These are phyloP conservation scores for Chionographis japonica DNA, from an alignment of 106 monocot genomes.

Conservation along the genomic window DNA sequence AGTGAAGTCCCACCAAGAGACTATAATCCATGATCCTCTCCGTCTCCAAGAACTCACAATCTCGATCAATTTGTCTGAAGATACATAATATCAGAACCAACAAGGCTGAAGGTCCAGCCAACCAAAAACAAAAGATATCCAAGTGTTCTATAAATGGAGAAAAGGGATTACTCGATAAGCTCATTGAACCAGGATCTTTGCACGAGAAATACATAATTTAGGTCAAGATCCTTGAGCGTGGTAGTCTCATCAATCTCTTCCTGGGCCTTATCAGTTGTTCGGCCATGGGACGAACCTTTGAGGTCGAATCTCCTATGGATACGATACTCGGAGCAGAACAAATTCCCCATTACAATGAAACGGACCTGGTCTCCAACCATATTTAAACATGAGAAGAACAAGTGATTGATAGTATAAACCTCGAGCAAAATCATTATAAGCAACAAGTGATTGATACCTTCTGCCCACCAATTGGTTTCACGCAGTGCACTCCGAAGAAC, in stretches of 20 bases:
- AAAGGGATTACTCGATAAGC: slow-evolving; percentile 31
- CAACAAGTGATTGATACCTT: slow-evolving; percentile 29
- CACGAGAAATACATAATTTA: slow-evolving; percentile 57
- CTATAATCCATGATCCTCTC: slow-evolving; percentile 63
- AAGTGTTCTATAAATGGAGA: not conserved
- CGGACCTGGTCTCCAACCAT: slow-evolving; percentile 41
- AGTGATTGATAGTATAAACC: not conserved
- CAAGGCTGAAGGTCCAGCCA: not conserved
- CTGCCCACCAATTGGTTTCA: slow-evolving; percentile 84
- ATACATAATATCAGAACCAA: not conserved
- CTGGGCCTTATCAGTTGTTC: slow-evolving; percentile 48
- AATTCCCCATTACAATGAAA: slow-evolving; percentile 66
- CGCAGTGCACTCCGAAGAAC: slow-evolving; percentile 92
- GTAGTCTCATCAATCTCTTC: slow-evolving; percentile 62
- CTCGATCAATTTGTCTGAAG: slow-evolving; percentile 42
- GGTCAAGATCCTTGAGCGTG: slow-evolving; percentile 74
- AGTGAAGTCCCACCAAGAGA: slow-evolving; percentile 51
- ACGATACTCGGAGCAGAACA: slow-evolving; percentile 61
- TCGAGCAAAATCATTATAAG: not conserved
- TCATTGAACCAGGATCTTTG: slow-evolving; percentile 32
- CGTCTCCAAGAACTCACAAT: slow-evolving; percentile 52
- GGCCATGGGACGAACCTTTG: slow-evolving; percentile 71
- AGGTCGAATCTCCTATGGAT: slow-evolving; percentile 68
- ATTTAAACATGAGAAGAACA: not conserved
- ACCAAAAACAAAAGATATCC: not conserved